Evolutionary conservation across 2,329 filamentous ascomycete genomes (phyloP).

Genomic region (Aspergillus thermomutatus): DNA sequence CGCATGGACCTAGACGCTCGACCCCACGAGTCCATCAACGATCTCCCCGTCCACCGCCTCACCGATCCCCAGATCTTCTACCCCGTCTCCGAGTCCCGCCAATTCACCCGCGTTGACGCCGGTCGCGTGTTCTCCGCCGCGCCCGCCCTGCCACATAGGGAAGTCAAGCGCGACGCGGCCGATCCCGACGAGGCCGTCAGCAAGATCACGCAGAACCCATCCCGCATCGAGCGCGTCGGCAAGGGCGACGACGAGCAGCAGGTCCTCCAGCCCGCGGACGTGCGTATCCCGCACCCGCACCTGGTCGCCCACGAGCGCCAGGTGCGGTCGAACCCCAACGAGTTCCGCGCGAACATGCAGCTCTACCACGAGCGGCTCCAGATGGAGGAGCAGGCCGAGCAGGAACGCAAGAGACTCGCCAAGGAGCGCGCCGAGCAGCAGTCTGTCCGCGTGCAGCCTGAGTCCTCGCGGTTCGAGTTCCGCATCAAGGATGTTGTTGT

Average conservation of each 20-base stretch:
- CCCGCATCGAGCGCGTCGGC: slow-evolving; percentile 41
- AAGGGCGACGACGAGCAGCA: slow-evolving; percentile 43
- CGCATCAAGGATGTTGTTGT: slow-evolving; percentile 54
- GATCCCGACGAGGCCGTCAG: slow-evolving; percentile 33
- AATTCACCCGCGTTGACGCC: slow-evolving; percentile 64
- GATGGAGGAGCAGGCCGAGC: slow-evolving; percentile 36
- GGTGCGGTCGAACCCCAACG: slow-evolving; percentile 32
- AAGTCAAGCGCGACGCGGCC: slow-evolving; percentile 22
- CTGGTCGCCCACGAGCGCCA: slow-evolving; percentile 51
- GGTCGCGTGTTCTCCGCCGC: slow-evolving; percentile 57
- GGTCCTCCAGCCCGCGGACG: slow-evolving; percentile 59
- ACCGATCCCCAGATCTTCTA: slow-evolving; percentile 58
- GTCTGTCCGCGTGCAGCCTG: slow-evolving; percentile 42
- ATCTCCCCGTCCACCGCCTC: slow-evolving; percentile 58
- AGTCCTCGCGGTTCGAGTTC: slow-evolving; percentile 57
- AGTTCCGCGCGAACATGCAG: slow-evolving; percentile 29
- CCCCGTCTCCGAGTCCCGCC: slow-evolving; percentile 60
- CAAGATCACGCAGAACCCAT: slow-evolving; percentile 25
- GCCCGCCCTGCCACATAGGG: slow-evolving; percentile 32
- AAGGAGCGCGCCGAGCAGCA: slow-evolving; percentile 44
- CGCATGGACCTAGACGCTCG: slow-evolving; percentile 27
- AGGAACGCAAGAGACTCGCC: slow-evolving; percentile 37
- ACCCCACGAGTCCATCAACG: slow-evolving; percentile 61
- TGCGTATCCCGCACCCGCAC: slow-evolving; percentile 62
- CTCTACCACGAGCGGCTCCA: slow-evolving; percentile 45